These are phyloP conservation scores for Bryum argenteum DNA, from an alignment of 225 moss, liverwort and hornwort species.

Conservation along the genomic window DNA sequence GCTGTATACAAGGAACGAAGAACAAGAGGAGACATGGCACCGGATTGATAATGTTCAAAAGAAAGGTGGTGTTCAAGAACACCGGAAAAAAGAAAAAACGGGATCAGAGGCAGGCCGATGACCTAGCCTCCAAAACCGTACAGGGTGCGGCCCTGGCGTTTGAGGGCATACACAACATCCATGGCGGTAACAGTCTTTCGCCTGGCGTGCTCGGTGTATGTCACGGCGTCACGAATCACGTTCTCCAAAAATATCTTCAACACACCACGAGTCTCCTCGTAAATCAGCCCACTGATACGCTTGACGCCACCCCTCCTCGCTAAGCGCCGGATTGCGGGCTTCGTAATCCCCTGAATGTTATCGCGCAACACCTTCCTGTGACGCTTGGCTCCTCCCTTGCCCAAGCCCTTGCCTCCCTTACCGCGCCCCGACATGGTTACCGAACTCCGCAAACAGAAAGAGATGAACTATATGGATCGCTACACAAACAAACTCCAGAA, in stretches of 20 bases:
- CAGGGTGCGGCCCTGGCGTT: slow-evolving; percentile 26
- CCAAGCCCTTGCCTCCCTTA: slow-evolving; percentile 31
- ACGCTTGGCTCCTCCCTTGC: slow-evolving; percentile 30
- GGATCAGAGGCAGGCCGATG: neutral
- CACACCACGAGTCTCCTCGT: slow-evolving; percentile 31
- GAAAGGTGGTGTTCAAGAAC: neutral
- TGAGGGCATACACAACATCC: slow-evolving; percentile 38
- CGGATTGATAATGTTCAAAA: neutral
- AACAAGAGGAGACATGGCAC: neutral
- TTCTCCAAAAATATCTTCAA: slow-evolving; percentile 44
- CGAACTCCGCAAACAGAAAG: neutral
- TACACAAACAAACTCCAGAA: too few relatives aligned
- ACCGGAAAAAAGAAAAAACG: neutral
- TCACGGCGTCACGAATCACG: slow-evolving; percentile 29
- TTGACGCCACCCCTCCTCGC: slow-evolving; percentile 35
- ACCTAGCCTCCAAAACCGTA: slow-evolving; percentile 36
- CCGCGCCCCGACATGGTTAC: slow-evolving; percentile 20
- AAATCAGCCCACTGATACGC: slow-evolving; percentile 30
- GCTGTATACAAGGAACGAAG: neutral
- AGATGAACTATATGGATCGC: too few relatives aligned
- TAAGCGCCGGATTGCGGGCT: slow-evolving; percentile 22
- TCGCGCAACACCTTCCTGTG: slow-evolving; percentile 31
- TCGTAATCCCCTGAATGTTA: slow-evolving; percentile 34
- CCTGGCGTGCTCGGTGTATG: slow-evolving; percentile 30
- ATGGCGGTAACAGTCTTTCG: slow-evolving; percentile 36